Base-by-base conservation (phyloP, 1,284 basidiomycete species). In the Microbotryum intermedium region DNA sequence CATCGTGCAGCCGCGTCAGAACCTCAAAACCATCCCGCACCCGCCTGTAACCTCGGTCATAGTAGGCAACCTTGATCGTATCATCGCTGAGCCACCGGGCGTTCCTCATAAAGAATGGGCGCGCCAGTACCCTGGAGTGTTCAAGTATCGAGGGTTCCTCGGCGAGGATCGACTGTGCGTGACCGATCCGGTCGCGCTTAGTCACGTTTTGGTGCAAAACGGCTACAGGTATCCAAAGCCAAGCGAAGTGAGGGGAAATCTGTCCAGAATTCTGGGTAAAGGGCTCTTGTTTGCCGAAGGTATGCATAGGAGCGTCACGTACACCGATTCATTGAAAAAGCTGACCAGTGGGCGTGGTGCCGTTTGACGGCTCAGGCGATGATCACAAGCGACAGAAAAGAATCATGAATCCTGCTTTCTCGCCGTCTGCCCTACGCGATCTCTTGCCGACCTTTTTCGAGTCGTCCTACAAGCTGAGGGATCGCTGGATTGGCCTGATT, bases 221-320 rank as follows among this genome's bases (percentile, higher is more conserved):
- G 78, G 81, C 5, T 83, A 86, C 67, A 77, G 80, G 44, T 86
- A 83, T 70, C 83, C 83, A 23, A 87, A 86, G 70, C 83, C 85
- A 2, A 78, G 81, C 50, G 82, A 83, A 60, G 77, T 85, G 10
- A 76, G 82, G 26, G 79, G 82, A 44, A 77, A 77, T 54, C 75
- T 88, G 30, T 80, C 60, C 13, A 63, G 69, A 43, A 70, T 75
- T 29, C 64, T 76, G 0, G 76, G 76, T 5, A 68, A 62, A 49
- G 68, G 73, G 2, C 54, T 73, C 2, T 65, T 78, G 8, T 70
- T 73, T 11, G 75, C 75, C 8, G 76, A 78, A 64, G 76, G 81
- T 43, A 76, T 76, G 4, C 34, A 13, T 4, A 39, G 16, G 11
- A 39, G 34, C 10, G 34, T 39, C 9, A 39, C 10, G 34, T 13